These are phyloP conservation scores for Lentinus tigrinus DNA, from an alignment of 768 basidiomycete genomes.

Conservation along the genomic window DNA sequence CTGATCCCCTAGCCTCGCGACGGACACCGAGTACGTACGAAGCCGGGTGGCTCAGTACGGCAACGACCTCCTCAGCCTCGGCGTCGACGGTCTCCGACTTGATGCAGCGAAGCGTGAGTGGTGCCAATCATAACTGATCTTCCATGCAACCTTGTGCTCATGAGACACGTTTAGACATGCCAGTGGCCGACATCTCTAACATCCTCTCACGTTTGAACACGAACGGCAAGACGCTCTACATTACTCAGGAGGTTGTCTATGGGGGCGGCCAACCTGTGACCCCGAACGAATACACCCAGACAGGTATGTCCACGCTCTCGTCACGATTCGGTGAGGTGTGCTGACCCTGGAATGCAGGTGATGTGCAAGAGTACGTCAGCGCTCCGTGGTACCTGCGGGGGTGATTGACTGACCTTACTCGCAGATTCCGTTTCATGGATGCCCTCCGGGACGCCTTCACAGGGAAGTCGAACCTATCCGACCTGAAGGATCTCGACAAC, in stretches of 20 bases:
- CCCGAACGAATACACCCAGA: slow-evolving; percentile 55
- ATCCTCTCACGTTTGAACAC: slow-evolving; percentile 45
- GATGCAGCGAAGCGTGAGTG: slow-evolving; percentile 66
- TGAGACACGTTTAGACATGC: slow-evolving; percentile 44
- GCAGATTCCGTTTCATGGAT: slow-evolving; percentile 57
- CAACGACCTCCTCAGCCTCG: slow-evolving; percentile 61
- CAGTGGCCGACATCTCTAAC: slow-evolving; percentile 49
- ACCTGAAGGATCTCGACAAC: slow-evolving; percentile 51
- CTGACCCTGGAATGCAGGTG: slow-evolving; percentile 34
- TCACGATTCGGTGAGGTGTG: background rate
- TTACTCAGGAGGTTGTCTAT: slow-evolving; percentile 57
- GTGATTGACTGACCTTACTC: background rate
- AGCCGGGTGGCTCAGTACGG: slow-evolving; percentile 50
- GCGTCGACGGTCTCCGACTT: slow-evolving; percentile 59
- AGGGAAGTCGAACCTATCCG: slow-evolving; percentile 43
- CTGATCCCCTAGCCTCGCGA: slow-evolving; percentile 45
- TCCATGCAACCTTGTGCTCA: background rate
- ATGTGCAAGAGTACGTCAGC: slow-evolving; percentile 57
- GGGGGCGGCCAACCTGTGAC: slow-evolving; percentile 52
- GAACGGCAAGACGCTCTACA: slow-evolving; percentile 38
- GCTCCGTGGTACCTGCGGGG: too few species aligned
- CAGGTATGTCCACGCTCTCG: slow-evolving; percentile 34
- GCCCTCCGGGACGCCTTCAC: slow-evolving; percentile 52
- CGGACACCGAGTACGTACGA: slow-evolving; percentile 60
- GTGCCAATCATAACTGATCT: too few species aligned